Conservation (phyloP, 331 rosid species). For the Rhamnella rubrinervis region DNA sequence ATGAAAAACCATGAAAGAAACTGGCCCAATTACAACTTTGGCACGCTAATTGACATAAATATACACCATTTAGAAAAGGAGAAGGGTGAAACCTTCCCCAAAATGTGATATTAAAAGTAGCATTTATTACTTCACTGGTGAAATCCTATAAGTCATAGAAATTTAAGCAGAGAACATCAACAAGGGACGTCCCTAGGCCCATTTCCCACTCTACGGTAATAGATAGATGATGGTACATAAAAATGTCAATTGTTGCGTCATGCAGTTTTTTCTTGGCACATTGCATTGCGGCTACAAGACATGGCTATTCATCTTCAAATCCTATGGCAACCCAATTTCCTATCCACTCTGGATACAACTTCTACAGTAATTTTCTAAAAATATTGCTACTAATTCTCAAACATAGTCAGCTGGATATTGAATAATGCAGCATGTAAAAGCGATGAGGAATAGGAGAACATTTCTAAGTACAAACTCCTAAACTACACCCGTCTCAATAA, state of each 20-base stretch:
- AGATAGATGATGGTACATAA: too few relatives aligned
- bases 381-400: background rate
- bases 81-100: background rate
- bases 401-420: background rate
- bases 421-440: background rate
- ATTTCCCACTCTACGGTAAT: too few relatives aligned
- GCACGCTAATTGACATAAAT: background rate
- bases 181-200: too few relatives aligned
- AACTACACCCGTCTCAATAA: background rate
- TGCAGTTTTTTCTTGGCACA: background rate
- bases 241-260: background rate
- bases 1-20: background rate
- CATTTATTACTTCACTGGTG: too few relatives aligned
- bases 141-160: too few relatives aligned
- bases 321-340: background rate
- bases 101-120: too few relatives aligned
- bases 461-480: background rate
- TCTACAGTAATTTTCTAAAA: conserved; percentile 7
- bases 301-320: background rate
- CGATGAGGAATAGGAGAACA: background rate
- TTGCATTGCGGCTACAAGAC: background rate
- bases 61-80: background rate
- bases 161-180: too few relatives aligned
- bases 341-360: background rate
- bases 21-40: background rate